Evolutionary conservation across 1,284 basidiomycete species (phyloP), one percentile per base, ranked within the genome.

Genomic region (Cryptococcus sp.): DNA sequence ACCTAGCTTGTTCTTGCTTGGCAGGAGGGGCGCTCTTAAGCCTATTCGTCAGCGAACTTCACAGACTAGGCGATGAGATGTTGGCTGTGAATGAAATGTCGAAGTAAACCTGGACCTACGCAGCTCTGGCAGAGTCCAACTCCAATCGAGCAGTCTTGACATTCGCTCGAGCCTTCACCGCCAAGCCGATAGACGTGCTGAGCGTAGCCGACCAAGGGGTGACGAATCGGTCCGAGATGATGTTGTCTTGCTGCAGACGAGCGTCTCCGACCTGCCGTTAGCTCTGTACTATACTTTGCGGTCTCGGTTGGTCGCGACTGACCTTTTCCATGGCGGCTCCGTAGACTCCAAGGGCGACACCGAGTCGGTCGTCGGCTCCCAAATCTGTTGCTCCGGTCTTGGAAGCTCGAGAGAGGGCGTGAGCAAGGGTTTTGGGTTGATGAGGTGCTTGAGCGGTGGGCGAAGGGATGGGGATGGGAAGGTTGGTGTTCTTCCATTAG

Each of bases 181-280:
- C 91, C 22, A 93, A 82, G 6, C 82, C 79, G 64, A 95, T 84
- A 48, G 82, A 82, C 22, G 85, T 84, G 54, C 82, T 82, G 51
- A 95, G 74, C 5, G 87, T 94, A 36, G 82, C 82, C 74, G 88
- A 86, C 90, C 92, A 97, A n/a, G 92, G 91, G 45, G 82, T 80
- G 53, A 95, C 75, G 76, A 95, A 95, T 48, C 81, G 79, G 38
- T 78, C 75, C 57, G 79, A 77, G 59, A 97, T 86, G 28, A 80
- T 74, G 14, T 76, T 76, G 74, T 97, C 94, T 69, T 97, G 93
- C 44, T 83, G 74, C 42, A 95, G 68, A 39, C 94, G 79, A 9
- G 90, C 91, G 26, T 78, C 78, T n/a, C 90, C 84, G 58, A 97
- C 82, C 75, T 77, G 56, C 19, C n/a, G 34, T 5, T 6, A 5